Percentiles rank a stretch among this genome's conserved stretches.
phyloP scores from a whole-genome alignment of 2,329 filamentous ascomycete species.

The Proliferodiscus dingleyae region DNA sequence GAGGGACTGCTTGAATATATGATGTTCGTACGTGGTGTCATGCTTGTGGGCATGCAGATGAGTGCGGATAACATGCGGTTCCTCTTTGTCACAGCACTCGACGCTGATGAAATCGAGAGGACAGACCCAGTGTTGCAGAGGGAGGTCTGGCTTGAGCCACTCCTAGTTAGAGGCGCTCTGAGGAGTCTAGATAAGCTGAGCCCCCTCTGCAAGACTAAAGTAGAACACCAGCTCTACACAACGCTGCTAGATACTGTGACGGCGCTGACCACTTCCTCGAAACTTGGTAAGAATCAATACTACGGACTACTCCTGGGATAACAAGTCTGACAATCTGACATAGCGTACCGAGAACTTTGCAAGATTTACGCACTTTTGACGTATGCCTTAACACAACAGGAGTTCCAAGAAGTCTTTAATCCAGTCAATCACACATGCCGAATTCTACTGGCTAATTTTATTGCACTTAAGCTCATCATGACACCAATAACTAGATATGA shows the following conservation, averaged over 20 bases:
- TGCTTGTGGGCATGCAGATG: conserved; percentile 54
- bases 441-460: conserved; percentile 25
- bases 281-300: conserved; percentile 24
- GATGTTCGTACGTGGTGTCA: conserved; percentile 54
- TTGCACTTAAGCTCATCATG: conserved; percentile 25
- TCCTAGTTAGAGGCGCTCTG: conserved; percentile 44
- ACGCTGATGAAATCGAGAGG: conserved; percentile 36
- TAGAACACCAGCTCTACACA: conserved; percentile 45
- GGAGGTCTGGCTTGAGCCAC: conserved; percentile 41
- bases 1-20: conserved; percentile 57
- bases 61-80: conserved; percentile 41
- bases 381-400: conserved; percentile 16
- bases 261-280: conserved; percentile 20
- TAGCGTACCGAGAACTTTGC: conserved; percentile 20
- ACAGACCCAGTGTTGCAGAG: conserved; percentile 42
- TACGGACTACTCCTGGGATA: background rate
- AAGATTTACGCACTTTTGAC: conserved; percentile 22
- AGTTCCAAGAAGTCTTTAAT: conserved; percentile 20
- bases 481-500: conserved; percentile 20
- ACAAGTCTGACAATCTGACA: background rate
- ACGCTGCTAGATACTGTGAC: conserved; percentile 42
- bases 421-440: conserved; percentile 17
- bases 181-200: conserved; percentile 40
- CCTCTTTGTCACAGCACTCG: conserved; percentile 46
- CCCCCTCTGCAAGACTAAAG: conserved; percentile 37